Evolutionary conservation across 2,329 filamentous ascomycete genomes (phyloP).

Genomic region (Pseudocercospora cruenta): DNA sequence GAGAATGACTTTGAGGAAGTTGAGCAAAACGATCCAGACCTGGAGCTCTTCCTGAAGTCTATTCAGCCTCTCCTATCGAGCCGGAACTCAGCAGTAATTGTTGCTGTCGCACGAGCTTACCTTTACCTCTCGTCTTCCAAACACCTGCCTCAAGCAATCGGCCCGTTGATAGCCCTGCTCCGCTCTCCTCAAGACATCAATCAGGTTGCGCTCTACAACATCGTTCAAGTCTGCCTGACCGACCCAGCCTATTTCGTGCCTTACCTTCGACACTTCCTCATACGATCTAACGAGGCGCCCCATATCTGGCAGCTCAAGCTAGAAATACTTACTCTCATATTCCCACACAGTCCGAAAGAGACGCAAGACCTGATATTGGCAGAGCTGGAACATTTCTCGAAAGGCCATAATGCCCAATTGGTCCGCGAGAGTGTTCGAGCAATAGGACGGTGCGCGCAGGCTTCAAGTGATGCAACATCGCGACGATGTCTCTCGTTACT

Average conservation of each 20-base stretch:
- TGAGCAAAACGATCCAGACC: slow-evolving; percentile 73
- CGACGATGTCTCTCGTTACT: slow-evolving; percentile 80
- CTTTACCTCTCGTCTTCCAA: slow-evolving; percentile 79
- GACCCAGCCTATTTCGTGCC: slow-evolving; percentile 80
- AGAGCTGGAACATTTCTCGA: slow-evolving; percentile 91
- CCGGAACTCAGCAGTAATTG: slow-evolving; percentile 88
- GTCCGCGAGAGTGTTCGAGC: slow-evolving; percentile 89
- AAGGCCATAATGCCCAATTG: slow-evolving; percentile 71
- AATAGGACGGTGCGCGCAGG: slow-evolving; percentile 90
- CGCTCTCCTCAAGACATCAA: slow-evolving; percentile 85
- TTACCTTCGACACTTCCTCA: slow-evolving; percentile 86
- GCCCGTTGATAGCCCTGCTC: slow-evolving; percentile 83
- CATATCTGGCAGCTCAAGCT: slow-evolving; percentile 90
- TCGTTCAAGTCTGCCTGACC: slow-evolving; percentile 84
- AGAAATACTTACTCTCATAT: slow-evolving; percentile 87
- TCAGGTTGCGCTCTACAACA: slow-evolving; percentile 88
- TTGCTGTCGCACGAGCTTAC: slow-evolving; percentile 84
- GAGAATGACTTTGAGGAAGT: slow-evolving; percentile 59
- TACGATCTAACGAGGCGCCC: slow-evolving; percentile 76
- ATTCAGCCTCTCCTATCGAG: slow-evolving; percentile 87
- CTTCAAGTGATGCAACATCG: slow-evolving; percentile 66
- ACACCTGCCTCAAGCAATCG: slow-evolving; percentile 74
- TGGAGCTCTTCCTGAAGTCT: slow-evolving; percentile 76
- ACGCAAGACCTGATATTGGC: slow-evolving; percentile 85
- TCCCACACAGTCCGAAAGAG: slow-evolving; percentile 75